These are phyloP conservation scores for Aspergillus latus DNA, from an alignment of 2,329 filamentous ascomycete species.

Conservation along the genomic window DNA sequence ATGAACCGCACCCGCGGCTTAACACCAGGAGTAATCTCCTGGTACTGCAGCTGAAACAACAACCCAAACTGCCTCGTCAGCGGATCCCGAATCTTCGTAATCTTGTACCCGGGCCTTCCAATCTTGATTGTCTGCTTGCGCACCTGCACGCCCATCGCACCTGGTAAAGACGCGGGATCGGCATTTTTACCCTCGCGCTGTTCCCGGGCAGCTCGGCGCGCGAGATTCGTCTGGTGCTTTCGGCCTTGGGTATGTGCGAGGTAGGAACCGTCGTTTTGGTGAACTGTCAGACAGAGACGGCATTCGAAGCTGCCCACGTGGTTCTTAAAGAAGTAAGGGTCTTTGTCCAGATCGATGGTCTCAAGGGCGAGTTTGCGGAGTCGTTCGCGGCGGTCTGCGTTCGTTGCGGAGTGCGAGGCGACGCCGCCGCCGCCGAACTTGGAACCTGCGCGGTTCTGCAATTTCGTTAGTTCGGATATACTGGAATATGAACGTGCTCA, in stretches of 20 bases:
- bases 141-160: constrained; percentile 75
- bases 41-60: constrained; percentile 95
- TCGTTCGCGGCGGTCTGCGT: constrained; percentile 94
- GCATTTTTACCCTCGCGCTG: constrained; percentile 76
- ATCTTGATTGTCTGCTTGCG: constrained; percentile 90
- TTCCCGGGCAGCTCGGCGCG: constrained; percentile 90
- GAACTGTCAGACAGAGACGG: constrained; percentile 91
- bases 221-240: constrained; percentile 98
- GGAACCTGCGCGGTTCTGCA: constrained; percentile 87
- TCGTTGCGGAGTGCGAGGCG: constrained; percentile 87
- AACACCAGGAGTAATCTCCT: constrained; percentile 76
- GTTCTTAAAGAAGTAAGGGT: constrained; percentile 99
- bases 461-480: constrained; percentile 2
- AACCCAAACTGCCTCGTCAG: constrained; percentile 84
- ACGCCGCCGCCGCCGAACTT: constrained; percentile 98
- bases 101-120: constrained; percentile 93
- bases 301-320: constrained; percentile 98
- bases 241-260: constrained; percentile 97
- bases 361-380: constrained; percentile 97
- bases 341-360: constrained; percentile 98
- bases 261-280: constrained; percentile 98
- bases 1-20: constrained; percentile 89
- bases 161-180: constrained; percentile 65
- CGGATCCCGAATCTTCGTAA: constrained; percentile 91
- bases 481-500: background rate